Conservation (phyloP, 2,329 filamentous ascomycete genomes). For the Fusarium sp. region DNA sequence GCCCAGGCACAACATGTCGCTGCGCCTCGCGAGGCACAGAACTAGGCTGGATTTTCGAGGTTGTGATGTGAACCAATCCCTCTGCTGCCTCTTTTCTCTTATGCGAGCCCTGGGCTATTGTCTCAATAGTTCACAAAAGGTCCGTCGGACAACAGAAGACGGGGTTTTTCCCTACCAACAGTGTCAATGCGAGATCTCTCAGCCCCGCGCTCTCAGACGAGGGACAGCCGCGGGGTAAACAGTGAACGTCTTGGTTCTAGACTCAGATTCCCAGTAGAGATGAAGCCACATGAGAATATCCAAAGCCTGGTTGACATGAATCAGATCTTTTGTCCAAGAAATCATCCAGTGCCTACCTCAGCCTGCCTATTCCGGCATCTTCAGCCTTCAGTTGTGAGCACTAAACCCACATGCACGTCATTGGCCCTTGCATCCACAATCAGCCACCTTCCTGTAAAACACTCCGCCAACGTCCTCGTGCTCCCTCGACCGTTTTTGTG, state of each 20-base stretch:
- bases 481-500: background rate
- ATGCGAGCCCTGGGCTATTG: background rate
- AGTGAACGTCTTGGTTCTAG: background rate
- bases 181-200: background rate
- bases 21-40: constrained; percentile 20
- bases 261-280: background rate
- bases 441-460: constrained; percentile 17
- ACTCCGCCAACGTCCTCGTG: constrained; percentile 4
- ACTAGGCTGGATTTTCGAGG: constrained; percentile 15
- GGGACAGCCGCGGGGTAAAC: background rate
- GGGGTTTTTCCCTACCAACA: background rate
- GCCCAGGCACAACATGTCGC: constrained; percentile 13
- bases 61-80: background rate
- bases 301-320: background rate
- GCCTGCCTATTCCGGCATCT: background rate
- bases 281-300: background rate
- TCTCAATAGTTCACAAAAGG: background rate
- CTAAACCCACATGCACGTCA: constrained; percentile 16
- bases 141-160: background rate
- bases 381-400: background rate
- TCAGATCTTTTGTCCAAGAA: background rate
- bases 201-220: background rate
- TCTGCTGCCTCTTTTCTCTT: background rate
- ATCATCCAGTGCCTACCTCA: background rate
- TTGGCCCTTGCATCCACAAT: constrained; percentile 17